phyloP scores from a whole-genome alignment of 805 yeast genomes.

The Zygosaccharomyces kombuchaensis region DNA sequence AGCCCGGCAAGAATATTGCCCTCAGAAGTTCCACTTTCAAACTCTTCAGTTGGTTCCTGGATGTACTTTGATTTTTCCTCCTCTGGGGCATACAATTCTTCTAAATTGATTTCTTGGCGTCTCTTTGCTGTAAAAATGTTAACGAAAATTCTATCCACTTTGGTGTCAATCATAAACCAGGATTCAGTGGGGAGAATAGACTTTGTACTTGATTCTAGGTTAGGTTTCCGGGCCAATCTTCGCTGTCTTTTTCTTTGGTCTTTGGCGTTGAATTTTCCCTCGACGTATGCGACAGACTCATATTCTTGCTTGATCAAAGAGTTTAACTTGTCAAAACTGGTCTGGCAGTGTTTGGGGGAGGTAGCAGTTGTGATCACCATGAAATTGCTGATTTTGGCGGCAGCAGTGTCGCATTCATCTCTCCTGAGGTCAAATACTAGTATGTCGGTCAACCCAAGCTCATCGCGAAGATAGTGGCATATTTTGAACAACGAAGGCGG shows the following conservation, averaged over 20 bases:
- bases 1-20: slow-evolving; percentile 30
- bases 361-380: slow-evolving; percentile 73
- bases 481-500: slow-evolving; percentile 46
- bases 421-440: slow-evolving; percentile 58
- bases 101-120: slow-evolving; percentile 65
- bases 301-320: slow-evolving; percentile 52
- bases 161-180: slow-evolving; percentile 80
- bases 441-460: slow-evolving; percentile 64
- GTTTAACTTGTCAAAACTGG: slow-evolving; percentile 59
- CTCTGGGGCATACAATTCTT: slow-evolving; percentile 55
- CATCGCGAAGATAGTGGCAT: slow-evolving; percentile 43
- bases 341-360: slow-evolving; percentile 68
- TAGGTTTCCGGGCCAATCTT: slow-evolving; percentile 49
- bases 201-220: slow-evolving; percentile 50
- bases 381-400: slow-evolving; percentile 38
- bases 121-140: slow-evolving; percentile 72
- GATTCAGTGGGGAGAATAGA: slow-evolving; percentile 42
- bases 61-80: slow-evolving; percentile 35
- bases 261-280: slow-evolving; percentile 66
- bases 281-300: slow-evolving; percentile 48
- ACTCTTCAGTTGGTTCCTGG: neutral
- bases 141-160: slow-evolving; percentile 56
- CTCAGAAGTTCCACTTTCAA: slow-evolving; percentile 11
- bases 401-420: slow-evolving; percentile 37
- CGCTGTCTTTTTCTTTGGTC: slow-evolving; percentile 48